Percentiles rank a stretch among this genome's conserved stretches.
phyloP scores from a whole-genome alignment of 345 rosid genomes.

The Eucalyptus regnans region DNA sequence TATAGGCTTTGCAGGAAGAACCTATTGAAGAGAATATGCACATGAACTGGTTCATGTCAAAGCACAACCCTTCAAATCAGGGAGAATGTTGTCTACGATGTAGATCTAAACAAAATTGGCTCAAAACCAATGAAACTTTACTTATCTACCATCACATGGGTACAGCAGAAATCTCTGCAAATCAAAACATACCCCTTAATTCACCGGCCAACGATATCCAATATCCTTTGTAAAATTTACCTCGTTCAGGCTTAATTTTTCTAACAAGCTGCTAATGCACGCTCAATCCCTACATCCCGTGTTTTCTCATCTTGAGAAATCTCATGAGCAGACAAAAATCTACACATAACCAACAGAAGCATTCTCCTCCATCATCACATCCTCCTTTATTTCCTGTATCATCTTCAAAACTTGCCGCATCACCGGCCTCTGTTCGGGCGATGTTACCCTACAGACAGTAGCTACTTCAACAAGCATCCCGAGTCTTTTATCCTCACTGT shows the following conservation, averaged over 20 bases:
- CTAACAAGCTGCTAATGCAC: neutral
- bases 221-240: neutral
- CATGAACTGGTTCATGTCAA: neutral
- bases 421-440: slow-evolving; percentile 83
- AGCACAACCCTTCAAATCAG: neutral
- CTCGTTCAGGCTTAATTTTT: neutral
- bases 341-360: slow-evolving; percentile 2
- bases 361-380: slow-evolving; percentile 24
- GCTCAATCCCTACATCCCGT: neutral
- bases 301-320: neutral
- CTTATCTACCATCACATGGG: neutral
- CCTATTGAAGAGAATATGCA: neutral
- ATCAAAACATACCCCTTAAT: neutral
- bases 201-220: neutral
- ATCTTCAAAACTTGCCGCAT: slow-evolving; percentile 89
- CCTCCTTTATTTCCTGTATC: slow-evolving; percentile 82
- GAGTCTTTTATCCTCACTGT: slow-evolving; percentile 42
- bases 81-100: neutral
- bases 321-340: neutral
- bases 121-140: neutral
- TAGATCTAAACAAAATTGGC: neutral
- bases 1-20: neutral
- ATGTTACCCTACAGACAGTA: slow-evolving; percentile 64
- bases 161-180: neutral
- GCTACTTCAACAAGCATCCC: slow-evolving; percentile 87